Percentiles rank a stretch among this genome's conserved stretches.
Evolutionary conservation across 2,329 filamentous ascomycete genomes (phyloP).

Genomic region (Emergomyces orientalis): DNA sequence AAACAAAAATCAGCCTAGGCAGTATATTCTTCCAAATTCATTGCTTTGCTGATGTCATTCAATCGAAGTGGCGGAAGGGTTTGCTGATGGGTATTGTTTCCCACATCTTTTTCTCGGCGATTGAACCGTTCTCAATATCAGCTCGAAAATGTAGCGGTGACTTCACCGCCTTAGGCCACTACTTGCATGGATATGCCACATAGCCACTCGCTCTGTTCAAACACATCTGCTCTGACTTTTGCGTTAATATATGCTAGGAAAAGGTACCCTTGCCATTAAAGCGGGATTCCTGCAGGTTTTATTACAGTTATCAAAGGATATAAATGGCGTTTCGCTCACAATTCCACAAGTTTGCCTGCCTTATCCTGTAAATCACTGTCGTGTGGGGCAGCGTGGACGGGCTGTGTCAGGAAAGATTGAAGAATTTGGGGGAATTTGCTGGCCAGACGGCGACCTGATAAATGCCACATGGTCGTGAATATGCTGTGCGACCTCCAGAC

Average conservation of each 20-base stretch:
- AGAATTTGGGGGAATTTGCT: not conserved
- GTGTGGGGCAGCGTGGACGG: not conserved
- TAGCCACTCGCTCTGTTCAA: not conserved
- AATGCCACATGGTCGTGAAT: constrained; percentile 4
- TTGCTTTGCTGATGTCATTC: not conserved
- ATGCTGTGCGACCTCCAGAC: not conserved
- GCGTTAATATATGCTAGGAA: not conserved
- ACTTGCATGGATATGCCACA: not conserved
- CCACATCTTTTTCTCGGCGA: not conserved
- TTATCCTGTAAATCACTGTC: not conserved
- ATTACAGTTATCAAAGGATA: not conserved
- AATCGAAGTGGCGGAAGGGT: not conserved
- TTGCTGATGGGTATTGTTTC: not conserved
- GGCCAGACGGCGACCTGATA: not conserved
- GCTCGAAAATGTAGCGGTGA: constrained; percentile 3
- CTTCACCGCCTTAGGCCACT: constrained; percentile 6
- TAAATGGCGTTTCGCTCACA: not conserved
- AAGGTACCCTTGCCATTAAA: not conserved
- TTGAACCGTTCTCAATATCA: not conserved
- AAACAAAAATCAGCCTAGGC: not conserved
- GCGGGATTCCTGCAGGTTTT: not conserved
- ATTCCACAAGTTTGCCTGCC: not conserved
- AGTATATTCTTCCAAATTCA: not conserved
- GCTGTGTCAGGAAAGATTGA: not conserved
- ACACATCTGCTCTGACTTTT: not conserved